These are phyloP conservation scores for Irpex lacteus DNA, from an alignment of 1,284 basidiomycete genomes.

Conservation along the genomic window DNA sequence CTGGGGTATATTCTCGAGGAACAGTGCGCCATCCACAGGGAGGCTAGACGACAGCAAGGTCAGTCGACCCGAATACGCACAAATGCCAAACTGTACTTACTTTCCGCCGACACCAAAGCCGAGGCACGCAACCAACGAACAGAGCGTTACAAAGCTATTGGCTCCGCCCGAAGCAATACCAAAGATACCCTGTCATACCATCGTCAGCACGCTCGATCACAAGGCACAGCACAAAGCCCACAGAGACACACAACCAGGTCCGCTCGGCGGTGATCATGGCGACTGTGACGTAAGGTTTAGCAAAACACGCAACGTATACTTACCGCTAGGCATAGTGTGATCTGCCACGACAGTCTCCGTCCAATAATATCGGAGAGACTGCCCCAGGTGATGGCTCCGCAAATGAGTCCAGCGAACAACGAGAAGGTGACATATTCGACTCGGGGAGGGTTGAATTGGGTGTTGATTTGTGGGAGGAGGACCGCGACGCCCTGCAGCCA, in stretches of 20 bases:
- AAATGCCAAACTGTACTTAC: background rate
- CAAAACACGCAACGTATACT: background rate
- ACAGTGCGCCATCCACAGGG: slow-evolving; percentile 3
- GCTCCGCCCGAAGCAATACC: slow-evolving; percentile 1
- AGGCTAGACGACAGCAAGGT: background rate
- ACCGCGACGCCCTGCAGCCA: slow-evolving; percentile 1
- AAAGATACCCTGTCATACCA: background rate
- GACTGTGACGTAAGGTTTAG: background rate
- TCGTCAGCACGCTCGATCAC: background rate
- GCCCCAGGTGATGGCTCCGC: slow-evolving; percentile 3
- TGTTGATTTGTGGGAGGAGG: slow-evolving; percentile 2
- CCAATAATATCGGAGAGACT: slow-evolving; percentile 2
- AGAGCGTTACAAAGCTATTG: slow-evolving; percentile 1
- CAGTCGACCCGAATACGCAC: background rate
- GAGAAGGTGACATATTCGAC: slow-evolving; percentile 3
- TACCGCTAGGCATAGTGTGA: slow-evolving; percentile 1
- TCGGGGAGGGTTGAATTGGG: background rate
- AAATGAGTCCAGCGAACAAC: slow-evolving; percentile 1
- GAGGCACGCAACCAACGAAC: slow-evolving; percentile 3
- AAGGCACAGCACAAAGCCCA: background rate
- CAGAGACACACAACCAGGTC: background rate
- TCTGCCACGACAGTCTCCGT: background rate
- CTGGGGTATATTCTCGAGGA: slow-evolving; percentile 1
- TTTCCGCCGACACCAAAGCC: slow-evolving; percentile 5
- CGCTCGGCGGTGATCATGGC: background rate